These are phyloP conservation scores for Oryza nivara DNA, from an alignment of 176 grass and related monocot species.

Conservation along the genomic window DNA sequence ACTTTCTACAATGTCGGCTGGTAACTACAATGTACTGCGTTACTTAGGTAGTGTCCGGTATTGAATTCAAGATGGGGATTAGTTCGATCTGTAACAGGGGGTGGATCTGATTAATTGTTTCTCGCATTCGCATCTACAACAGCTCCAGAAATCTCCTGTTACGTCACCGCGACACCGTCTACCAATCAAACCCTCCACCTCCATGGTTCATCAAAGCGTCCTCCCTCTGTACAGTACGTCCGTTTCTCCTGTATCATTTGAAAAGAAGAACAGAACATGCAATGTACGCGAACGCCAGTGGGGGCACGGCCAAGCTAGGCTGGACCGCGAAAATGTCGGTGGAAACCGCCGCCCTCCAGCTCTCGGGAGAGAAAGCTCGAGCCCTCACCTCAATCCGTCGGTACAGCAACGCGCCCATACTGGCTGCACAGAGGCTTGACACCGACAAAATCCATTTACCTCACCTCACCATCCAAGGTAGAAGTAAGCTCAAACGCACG, in stretches of 20 bases:
- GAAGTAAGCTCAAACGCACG: not conserved
- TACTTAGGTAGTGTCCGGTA: not conserved
- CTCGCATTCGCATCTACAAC: not conserved
- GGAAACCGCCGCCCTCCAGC: constrained; percentile 21
- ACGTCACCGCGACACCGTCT: not conserved
- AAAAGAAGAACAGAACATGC: not conserved
- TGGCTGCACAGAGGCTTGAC: constrained; percentile 22
- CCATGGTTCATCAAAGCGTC: not conserved
- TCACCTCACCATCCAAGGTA: not conserved
- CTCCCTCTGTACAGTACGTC: not conserved
- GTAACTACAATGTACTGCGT: not conserved
- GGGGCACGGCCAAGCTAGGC: constrained; percentile 3
- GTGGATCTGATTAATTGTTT: not conserved
- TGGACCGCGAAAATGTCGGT: constrained; percentile 45
- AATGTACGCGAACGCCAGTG: not conserved
- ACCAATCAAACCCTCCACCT: not conserved
- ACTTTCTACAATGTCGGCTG: not conserved
- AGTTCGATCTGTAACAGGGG: not conserved
- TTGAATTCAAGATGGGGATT: not conserved
- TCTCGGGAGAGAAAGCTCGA: not conserved
- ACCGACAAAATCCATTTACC: constrained; percentile 23
- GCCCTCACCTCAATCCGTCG: not conserved
- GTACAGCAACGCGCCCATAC: constrained; percentile 13
- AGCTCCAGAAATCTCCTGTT: not conserved
- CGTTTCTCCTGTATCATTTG: not conserved